A percentile compares a stretch with the other conserved stretches of the same genome.
phyloP scores from a whole-genome alignment of 2,329 filamentous ascomycete species.

The Curvularia hawaiiensis region DNA sequence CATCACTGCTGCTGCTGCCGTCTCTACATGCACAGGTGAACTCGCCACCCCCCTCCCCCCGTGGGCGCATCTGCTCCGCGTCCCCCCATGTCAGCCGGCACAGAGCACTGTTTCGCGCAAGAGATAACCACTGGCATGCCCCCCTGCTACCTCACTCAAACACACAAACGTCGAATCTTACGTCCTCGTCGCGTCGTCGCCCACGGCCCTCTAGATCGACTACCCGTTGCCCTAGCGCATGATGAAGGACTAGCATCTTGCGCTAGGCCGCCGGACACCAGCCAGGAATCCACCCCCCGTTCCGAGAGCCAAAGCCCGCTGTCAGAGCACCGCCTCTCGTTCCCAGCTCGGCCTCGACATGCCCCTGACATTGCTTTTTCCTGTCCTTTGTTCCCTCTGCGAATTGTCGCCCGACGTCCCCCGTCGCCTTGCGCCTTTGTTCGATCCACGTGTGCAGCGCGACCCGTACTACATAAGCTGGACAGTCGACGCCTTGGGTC shows the following conservation, averaged over 20 bases:
- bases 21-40: too few species aligned
- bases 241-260: slow-evolving; percentile 11
- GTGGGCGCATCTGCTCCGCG: neutral
- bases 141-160: neutral
- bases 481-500: slow-evolving; percentile 2
- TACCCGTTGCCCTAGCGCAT: slow-evolving; percentile 19
- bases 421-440: neutral
- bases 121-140: neutral
- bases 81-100: neutral
- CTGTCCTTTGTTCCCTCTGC: neutral
- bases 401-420: too few species aligned
- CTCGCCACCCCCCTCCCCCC: neutral
- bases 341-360: slow-evolving; percentile 2
- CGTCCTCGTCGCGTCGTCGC: neutral
- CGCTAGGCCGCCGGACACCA: slow-evolving; percentile 14
- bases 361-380: slow-evolving; percentile 6
- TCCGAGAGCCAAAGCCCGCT: slow-evolving; percentile 14
- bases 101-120: neutral
- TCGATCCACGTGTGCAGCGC: neutral
- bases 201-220: slow-evolving; percentile 1
- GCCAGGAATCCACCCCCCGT: slow-evolving; percentile 16
- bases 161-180: slow-evolving; percentile 1
- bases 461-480: neutral
- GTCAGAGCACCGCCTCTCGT: slow-evolving; percentile 13
- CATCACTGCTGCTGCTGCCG: neutral